These are phyloP conservation scores for Silene uniflora DNA, from an alignment of 148 eudicot genomes.

Conservation along the genomic window DNA sequence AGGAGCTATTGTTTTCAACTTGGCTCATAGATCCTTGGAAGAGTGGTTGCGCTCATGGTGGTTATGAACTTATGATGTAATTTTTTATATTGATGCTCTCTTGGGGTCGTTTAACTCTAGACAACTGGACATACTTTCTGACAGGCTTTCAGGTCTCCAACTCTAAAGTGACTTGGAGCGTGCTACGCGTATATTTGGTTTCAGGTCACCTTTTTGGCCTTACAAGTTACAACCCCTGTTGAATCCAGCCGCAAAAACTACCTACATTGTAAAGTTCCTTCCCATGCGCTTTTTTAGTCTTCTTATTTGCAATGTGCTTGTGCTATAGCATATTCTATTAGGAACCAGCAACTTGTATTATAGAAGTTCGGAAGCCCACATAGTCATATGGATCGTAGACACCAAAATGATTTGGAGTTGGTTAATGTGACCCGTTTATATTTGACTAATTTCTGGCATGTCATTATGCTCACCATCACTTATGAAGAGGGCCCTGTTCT, in stretches of 20 bases:
- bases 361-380: constrained; percentile 21
- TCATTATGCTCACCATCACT: too few relatives aligned
- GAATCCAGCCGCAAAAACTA: constrained; percentile 24
- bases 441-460: too few relatives aligned
- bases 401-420: neutral
- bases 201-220: constrained; percentile 4
- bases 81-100: neutral
- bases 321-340: constrained; percentile 20
- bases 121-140: constrained; percentile 6
- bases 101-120: constrained; percentile 6
- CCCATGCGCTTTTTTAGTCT: constrained; percentile 2
- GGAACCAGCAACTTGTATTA: constrained; percentile 18
- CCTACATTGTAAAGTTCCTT: constrained; percentile 16
- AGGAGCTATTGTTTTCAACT: neutral
- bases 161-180: constrained; percentile 10
- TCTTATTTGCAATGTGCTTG: constrained; percentile 16
- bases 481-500: too few relatives aligned
- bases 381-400: neutral
- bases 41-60: neutral
- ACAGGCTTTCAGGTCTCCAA: constrained; percentile 16
- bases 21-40: constrained; percentile 2
- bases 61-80: neutral
- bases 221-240: constrained; percentile 7
- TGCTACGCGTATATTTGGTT: constrained; percentile 10
- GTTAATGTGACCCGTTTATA: neutral